Base-by-base conservation (phyloP, 495 filamentous ascomycete genomes). In the Lasiosphaeria ovina region DNA sequence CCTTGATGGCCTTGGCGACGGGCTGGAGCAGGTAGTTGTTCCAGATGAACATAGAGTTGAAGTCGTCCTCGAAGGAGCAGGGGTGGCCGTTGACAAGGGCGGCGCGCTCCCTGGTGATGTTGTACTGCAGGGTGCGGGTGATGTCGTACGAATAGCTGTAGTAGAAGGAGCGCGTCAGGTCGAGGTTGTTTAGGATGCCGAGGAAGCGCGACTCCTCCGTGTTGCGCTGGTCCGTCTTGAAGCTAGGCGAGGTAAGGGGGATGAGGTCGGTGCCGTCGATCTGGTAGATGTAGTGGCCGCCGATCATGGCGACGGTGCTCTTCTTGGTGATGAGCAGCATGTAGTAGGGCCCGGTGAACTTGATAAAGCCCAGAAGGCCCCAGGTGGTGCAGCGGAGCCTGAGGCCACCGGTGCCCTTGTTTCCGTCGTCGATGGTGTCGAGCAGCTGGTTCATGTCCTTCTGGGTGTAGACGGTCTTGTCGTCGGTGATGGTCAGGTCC, bases 61-160 rank as follows among this genome's bases (percentile, higher is more conserved):
- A 87, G 66, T 96, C 87, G 33, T 84, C 81, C 8, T 81, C 78
- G 34, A 79, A 76, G 3, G 80, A 75, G 51, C 81, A 81, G 2
- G 81, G 75, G 12, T 77, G 71, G n/a, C 88, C 92, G 62, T 86
- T 77, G 34, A 81, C 70, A 51, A 95, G 70, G 16, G 83, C 82
- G 40, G 84, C 79, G 51, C 94, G 82, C 74, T 97, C 91, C 45
- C 87, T 83, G 55, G 87, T 88, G 63, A 98, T 92, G 71, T 98
- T 98, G 66, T 93, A 84, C 70, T 98, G 94, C 57, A 98, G 80
- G 0, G 91, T 96, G 53, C 86, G 85, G 31, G 94, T 98, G 68
- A 98, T 90, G 67, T 98, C 90, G 74, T 98, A 98, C 3, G 92
- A 94, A 72, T 98, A 97, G 72, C 95, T 97, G 76, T 97, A 98